Percentiles rank a stretch among this genome's conserved stretches.
These are phyloP conservation scores for Tetrahymena elliotti DNA, from an alignment of 73 alveolate genomes.

Conservation along the genomic window DNA sequence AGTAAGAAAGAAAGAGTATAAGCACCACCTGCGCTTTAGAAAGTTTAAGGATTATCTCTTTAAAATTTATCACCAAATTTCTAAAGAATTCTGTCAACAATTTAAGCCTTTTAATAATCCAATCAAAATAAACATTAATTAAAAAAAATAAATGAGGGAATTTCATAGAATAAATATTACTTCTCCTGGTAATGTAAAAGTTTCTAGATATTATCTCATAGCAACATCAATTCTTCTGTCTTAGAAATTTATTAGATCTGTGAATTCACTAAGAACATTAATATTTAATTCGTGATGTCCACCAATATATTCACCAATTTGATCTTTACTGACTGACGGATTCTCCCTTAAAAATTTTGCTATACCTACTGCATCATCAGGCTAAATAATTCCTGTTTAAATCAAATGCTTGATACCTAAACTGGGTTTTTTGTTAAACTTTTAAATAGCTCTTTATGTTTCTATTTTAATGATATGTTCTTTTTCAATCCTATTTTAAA, in stretches of 20 bases:
- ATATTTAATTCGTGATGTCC: conserved; percentile 17
- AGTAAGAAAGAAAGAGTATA: conserved; percentile 21
- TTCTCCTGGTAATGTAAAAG: conserved; percentile 33
- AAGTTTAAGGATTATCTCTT: conserved; percentile 76
- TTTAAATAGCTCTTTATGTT: neutral
- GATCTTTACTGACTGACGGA: conserved; percentile 16
- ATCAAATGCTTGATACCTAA: conserved; percentile 20
- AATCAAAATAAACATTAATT: too few relatives aligned
- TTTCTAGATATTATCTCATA: conserved; percentile 27
- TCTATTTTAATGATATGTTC: conserved; percentile 17
- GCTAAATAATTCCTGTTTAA: neutral
- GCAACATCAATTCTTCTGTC: conserved; percentile 21
- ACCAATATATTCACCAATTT: conserved; percentile 32
- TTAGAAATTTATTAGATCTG: conserved; percentile 16
- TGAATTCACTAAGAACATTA: conserved; percentile 30
- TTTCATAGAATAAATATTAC: too few relatives aligned
- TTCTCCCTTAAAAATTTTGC: conserved; percentile 34
- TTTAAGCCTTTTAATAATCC: conserved; percentile 69
- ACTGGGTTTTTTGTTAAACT: conserved; percentile 22
- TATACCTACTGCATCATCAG: conserved; percentile 23
- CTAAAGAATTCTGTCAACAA: conserved; percentile 91
- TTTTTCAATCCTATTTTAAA: conserved; percentile 5
- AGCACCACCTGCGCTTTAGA: conserved; percentile 77
- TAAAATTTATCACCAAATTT: conserved; percentile 86
- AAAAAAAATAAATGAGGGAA: too few relatives aligned